Evolutionary conservation across 2,329 filamentous ascomycete species (phyloP), one percentile per base, ranked within the genome.

Genomic region (Exophiala spinifera): DNA sequence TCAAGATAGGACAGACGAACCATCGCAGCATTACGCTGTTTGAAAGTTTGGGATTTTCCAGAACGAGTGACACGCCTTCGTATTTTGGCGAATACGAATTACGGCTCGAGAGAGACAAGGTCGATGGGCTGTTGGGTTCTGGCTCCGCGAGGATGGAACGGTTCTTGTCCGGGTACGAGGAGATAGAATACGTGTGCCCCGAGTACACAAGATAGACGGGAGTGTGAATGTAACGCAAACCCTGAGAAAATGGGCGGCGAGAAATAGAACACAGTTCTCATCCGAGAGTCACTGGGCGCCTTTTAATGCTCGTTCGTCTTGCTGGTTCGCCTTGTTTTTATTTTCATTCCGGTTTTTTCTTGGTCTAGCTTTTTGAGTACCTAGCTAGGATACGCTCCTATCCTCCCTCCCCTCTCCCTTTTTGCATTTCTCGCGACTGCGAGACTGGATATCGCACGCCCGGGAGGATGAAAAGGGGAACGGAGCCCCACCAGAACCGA

Each of bases 11-110:
- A 2, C 67, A 78, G 55, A 70, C 67, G 8, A 88, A 88, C 70
- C 57, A 52, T 25, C 69, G 74, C 19, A 87, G 84, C 65, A 71
- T 87, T 51, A 68, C 66, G 7, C 66, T 88, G 15, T 88, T 88
- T 68, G 79, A 84, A 62, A 76, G 76, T 28, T 59, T 84, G 10
- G 80, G 80, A 0, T 88, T 88, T 66, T 61, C 64, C 51, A 79
- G 74, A 65, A 70, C 76, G 7, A 66, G 66, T 0, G 74, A 73
- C 20, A 70, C 72, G 50, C 72, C 79, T 21, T 87, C 85, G 68
- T 87, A 82, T 68, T 88, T 88, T 74, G 83, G 83, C 0, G 85
- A 88, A 68, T 72, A 85, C 56, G 85, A 88, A 69, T 64, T 87
- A 62, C 68, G 78, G 51, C 40, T 57, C 20, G 57, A 15, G 36